A percentile compares a stretch with the other conserved stretches of the same genome.
Conservation (phyloP, 352 stramenopile genomes). For the Pythium graminicola region DNA sequence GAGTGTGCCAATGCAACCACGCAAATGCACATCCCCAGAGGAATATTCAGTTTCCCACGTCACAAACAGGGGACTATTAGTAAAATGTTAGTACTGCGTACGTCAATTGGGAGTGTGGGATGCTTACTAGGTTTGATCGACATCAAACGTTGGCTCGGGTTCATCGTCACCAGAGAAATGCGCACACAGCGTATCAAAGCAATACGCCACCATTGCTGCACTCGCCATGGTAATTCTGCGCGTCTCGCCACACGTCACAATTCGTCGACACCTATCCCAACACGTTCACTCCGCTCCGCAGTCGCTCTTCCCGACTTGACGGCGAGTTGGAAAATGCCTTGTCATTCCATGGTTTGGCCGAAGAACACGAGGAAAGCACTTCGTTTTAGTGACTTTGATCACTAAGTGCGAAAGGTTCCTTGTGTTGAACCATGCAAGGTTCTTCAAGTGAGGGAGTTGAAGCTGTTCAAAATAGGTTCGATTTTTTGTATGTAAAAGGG, state of each 20-base stretch:
- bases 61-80: slow-evolving; percentile 67
- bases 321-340: too few species aligned
- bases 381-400: slow-evolving; percentile 11
- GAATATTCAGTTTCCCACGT: slow-evolving; percentile 75
- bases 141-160: slow-evolving; percentile 49
- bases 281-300: neutral
- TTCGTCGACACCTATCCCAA: too few species aligned
- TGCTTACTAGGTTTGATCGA: slow-evolving; percentile 52
- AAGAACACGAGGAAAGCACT: slow-evolving; percentile 10
- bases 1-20: slow-evolving; percentile 76
- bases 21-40: slow-evolving; percentile 34
- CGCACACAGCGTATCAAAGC: slow-evolving; percentile 74
- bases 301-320: too few species aligned
- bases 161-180: slow-evolving; percentile 51
- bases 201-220: slow-evolving; percentile 77
- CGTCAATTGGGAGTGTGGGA: neutral
- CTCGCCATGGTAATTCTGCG: slow-evolving; percentile 77
- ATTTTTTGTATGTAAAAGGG: neutral
- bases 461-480: slow-evolving; percentile 3
- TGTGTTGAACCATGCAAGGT: neutral
- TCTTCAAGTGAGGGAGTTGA: slow-evolving; percentile 6
- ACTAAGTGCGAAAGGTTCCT: neutral
- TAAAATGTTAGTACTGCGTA: neutral
- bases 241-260: too few species aligned
- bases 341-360: too few species aligned